Evolutionary conservation across 768 basidiomycete species (phyloP).

Genomic region (Kwoniella botswanensis): DNA sequence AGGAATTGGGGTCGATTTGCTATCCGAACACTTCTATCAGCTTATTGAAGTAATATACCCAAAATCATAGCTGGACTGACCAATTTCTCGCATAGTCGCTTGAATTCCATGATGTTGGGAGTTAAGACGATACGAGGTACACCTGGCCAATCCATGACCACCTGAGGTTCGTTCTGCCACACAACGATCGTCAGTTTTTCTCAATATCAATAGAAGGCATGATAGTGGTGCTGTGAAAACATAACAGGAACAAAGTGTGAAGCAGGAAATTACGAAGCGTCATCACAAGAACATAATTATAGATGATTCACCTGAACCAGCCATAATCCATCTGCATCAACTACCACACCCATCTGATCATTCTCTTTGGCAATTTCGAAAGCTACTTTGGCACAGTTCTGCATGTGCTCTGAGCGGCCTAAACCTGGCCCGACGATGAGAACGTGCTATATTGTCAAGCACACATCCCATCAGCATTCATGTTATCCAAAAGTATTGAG

Average conservation of each 20-base stretch:
- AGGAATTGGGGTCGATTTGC: constrained; percentile 56
- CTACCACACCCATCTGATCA: constrained; percentile 79
- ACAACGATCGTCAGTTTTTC: background rate
- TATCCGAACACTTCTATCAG: constrained; percentile 19
- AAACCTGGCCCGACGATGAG: constrained; percentile 93
- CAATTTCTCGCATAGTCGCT: constrained; percentile 74
- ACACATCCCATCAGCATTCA: no score
- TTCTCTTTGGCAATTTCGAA: constrained; percentile 72
- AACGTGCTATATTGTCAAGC: constrained; percentile 64
- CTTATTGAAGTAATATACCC: background rate
- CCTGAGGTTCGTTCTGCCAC: constrained; percentile 68
- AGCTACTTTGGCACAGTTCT: constrained; percentile 75
- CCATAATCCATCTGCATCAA: constrained; percentile 92
- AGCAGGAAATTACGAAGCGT: background rate
- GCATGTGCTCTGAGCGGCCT: constrained; percentile 90
- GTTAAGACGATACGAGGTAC: constrained; percentile 88
- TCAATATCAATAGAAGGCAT: no score
- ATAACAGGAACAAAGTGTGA: no score
- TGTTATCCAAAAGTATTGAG: no score
- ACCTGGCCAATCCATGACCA: constrained; percentile 69
- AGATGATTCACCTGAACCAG: constrained; percentile 62
- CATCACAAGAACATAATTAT: background rate
- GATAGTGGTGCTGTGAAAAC: no score
- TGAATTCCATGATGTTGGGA: constrained; percentile 93
- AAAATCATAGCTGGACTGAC: constrained; percentile 59